A percentile compares a stretch with the other conserved stretches of the same genome.
Evolutionary conservation across 2,329 filamentous ascomycete genomes (phyloP).

Genomic region (Coleophoma cylindrospora): DNA sequence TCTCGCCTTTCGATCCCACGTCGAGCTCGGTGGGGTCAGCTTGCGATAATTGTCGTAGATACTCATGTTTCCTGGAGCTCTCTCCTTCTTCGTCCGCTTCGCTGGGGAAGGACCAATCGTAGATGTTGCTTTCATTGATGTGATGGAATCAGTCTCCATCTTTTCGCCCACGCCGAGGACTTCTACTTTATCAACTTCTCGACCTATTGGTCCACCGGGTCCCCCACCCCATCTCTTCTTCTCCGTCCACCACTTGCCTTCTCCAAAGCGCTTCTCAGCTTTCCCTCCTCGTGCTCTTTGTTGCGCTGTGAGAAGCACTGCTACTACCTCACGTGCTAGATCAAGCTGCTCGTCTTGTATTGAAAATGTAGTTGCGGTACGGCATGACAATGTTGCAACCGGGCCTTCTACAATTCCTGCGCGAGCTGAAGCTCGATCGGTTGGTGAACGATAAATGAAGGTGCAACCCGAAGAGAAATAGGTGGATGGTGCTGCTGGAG

Average conservation of each 20-base stretch:
- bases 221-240: constrained; percentile 60
- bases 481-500: constrained; percentile 22
- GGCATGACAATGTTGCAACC: constrained; percentile 53
- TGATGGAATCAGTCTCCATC: not conserved
- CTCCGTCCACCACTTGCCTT: constrained; percentile 57
- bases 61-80: constrained; percentile 33
- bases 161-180: not conserved
- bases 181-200: constrained; percentile 38
- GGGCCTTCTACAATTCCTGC: constrained; percentile 57
- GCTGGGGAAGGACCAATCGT: not conserved
- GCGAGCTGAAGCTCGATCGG: constrained; percentile 54
- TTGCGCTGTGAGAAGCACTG: constrained; percentile 58
- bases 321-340: constrained; percentile 54
- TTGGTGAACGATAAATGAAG: constrained; percentile 56
- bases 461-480: constrained; percentile 54
- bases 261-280: constrained; percentile 49
- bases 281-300: constrained; percentile 55
- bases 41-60: constrained; percentile 63
- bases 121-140: not conserved
- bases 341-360: constrained; percentile 56
- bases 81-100: constrained; percentile 4
- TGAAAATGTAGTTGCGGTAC: constrained; percentile 49
- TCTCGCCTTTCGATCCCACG: constrained; percentile 55
- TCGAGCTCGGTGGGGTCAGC: constrained; percentile 49
- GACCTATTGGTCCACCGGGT: constrained; percentile 55